Evolutionary conservation across 108 stramenopile genomes (phyloP).

Genomic region (Hondaea fermentalgiana): DNA sequence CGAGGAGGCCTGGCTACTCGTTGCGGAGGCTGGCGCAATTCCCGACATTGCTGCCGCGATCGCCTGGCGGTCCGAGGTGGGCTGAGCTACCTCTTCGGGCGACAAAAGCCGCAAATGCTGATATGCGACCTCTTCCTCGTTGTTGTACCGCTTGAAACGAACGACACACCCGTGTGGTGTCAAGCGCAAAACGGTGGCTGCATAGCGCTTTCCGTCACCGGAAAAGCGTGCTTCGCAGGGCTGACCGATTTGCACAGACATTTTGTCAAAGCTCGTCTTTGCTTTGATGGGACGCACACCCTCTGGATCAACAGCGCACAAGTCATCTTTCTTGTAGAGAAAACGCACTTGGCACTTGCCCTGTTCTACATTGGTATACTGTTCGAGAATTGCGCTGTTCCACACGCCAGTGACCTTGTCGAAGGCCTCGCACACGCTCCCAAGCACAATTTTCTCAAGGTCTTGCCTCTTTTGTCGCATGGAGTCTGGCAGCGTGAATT

Average conservation of each 20-base stretch:
- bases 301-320: neutral
- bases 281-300: neutral
- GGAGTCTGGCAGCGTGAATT: neutral
- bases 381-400: neutral
- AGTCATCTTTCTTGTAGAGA: neutral
- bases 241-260: neutral
- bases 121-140: conserved; percentile 12
- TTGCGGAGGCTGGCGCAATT: neutral
- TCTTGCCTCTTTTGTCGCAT: neutral
- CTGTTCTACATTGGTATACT: neutral
- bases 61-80: neutral
- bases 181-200: neutral
- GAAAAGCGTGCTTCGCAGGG: neutral
- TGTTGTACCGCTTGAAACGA: neutral
- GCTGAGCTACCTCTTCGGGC: neutral
- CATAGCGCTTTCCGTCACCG: neutral
- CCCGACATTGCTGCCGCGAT: neutral
- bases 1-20: too few relatives aligned
- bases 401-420: neutral
- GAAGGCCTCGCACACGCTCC: neutral
- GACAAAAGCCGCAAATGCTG: neutral
- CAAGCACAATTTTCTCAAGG: neutral
- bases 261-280: neutral
- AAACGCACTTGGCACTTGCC: neutral
- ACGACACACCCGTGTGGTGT: neutral